A percentile compares a stretch with the other conserved stretches of the same genome.
Evolutionary conservation across 2,329 filamentous ascomycete genomes (phyloP).

Genomic region (Apiospora aurea): DNA sequence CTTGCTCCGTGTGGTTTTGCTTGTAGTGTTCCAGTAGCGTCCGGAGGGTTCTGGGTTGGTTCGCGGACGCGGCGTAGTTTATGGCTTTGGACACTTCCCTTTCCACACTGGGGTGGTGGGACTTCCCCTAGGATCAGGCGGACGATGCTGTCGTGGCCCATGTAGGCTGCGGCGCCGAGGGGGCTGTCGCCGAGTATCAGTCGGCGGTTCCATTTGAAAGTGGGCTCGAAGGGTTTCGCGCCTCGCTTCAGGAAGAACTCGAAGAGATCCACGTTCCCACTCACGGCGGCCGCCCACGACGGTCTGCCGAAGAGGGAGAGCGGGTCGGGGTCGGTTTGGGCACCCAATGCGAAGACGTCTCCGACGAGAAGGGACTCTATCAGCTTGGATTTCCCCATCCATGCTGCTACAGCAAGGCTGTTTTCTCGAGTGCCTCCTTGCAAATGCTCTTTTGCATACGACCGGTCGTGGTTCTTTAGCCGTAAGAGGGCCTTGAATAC

Average conservation of each 20-base stretch:
- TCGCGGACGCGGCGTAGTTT: neutral
- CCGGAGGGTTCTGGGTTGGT: neutral
- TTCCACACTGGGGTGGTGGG: too few species aligned
- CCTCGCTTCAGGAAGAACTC: neutral
- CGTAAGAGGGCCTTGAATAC: neutral
- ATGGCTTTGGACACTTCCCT: neutral
- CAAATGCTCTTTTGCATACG: neutral
- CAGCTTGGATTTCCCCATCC: neutral
- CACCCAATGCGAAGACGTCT: neutral
- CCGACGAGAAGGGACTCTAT: neutral
- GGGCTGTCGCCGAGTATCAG: neutral
- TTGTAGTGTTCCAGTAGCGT: neutral
- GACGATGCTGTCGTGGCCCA: slow-evolving; percentile 17
- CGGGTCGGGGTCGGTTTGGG: neutral
- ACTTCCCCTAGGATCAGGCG: neutral
- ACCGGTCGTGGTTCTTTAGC: neutral
- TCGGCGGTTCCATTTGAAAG: neutral
- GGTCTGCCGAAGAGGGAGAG: neutral
- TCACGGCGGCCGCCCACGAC: neutral
- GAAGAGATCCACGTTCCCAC: neutral
- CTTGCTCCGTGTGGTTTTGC: neutral
- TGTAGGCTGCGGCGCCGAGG: neutral
- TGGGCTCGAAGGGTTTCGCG: neutral
- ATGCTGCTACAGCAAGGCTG: neutral
- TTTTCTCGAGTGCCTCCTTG: neutral